phyloP scores from a whole-genome alignment of 1,139 yeast species.

The Yamadazyma epiphylla region DNA sequence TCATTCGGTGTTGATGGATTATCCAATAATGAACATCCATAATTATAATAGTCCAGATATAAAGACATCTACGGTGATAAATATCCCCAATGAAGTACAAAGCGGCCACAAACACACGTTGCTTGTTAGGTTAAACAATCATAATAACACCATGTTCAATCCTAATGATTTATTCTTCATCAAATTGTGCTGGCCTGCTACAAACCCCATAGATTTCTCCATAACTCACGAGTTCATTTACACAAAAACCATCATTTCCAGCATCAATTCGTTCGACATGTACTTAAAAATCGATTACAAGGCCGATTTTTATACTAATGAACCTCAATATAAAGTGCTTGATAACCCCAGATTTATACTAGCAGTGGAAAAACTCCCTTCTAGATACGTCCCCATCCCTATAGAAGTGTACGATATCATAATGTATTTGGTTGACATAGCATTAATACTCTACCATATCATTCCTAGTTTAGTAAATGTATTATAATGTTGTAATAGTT shows the following conservation, averaged over 20 bases:
- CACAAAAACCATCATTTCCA: slow-evolving; percentile 8
- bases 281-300: slow-evolving; percentile 24
- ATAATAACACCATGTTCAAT: slow-evolving; percentile 21
- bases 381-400: slow-evolving; percentile 34
- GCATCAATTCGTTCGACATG: slow-evolving; percentile 21
- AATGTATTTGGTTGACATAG: slow-evolving; percentile 26
- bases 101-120: slow-evolving; percentile 11
- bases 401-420: slow-evolving; percentile 34
- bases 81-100: slow-evolving; percentile 14
- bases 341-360: slow-evolving; percentile 23
- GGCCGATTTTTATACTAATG: slow-evolving; percentile 24
- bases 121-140: slow-evolving; percentile 33
- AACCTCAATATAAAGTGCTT: slow-evolving; percentile 11
- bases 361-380: slow-evolving; percentile 30
- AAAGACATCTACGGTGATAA: no score
- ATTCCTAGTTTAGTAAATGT: slow-evolving; percentile 13
- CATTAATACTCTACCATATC: slow-evolving; percentile 14
- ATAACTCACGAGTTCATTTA: slow-evolving; percentile 21
- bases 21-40: slow-evolving; percentile 24
- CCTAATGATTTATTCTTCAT: slow-evolving; percentile 31
- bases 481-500: neutral
- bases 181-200: slow-evolving; percentile 47
- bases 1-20: slow-evolving; percentile 23
- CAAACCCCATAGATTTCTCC: slow-evolving; percentile 27
- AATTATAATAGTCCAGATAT: slow-evolving; percentile 4